A percentile compares a stretch with the other conserved stretches of the same genome.
Evolutionary conservation across 805 yeast genomes (phyloP).

Genomic region (Nakazawaea peltata): DNA sequence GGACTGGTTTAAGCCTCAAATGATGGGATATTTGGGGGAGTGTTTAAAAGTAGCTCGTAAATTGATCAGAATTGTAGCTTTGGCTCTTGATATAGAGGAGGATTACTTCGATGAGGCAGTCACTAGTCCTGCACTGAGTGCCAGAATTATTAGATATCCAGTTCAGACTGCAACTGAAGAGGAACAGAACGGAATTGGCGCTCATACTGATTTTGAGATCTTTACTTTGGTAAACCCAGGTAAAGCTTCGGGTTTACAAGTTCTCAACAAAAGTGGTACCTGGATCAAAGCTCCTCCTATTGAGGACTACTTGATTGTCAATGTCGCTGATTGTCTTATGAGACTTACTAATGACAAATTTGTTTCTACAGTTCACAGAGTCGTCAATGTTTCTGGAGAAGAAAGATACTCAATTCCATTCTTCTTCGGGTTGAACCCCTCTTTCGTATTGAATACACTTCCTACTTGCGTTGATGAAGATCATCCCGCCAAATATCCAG

Average conservation of each 20-base stretch:
- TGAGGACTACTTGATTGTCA: slow-evolving; percentile 24
- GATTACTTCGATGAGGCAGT: slow-evolving; percentile 17
- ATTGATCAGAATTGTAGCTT: slow-evolving; percentile 17
- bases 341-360: slow-evolving; percentile 29
- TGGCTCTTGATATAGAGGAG: slow-evolving; percentile 18
- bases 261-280: slow-evolving; percentile 22
- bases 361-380: slow-evolving; percentile 31
- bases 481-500: slow-evolving; percentile 4
- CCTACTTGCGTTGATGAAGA: slow-evolving; percentile 13
- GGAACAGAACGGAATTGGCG: slow-evolving; percentile 23
- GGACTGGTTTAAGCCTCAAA: slow-evolving; percentile 13
- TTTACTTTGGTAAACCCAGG: slow-evolving; percentile 20
- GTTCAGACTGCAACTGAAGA: slow-evolving; percentile 17
- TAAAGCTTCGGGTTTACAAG: slow-evolving; percentile 26
- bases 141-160: slow-evolving; percentile 23
- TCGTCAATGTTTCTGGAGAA: slow-evolving; percentile 20
- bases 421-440: slow-evolving; percentile 17
- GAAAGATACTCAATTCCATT: slow-evolving; percentile 21
- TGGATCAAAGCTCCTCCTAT: slow-evolving; percentile 26
- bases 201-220: slow-evolving; percentile 25
- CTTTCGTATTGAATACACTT: slow-evolving; percentile 14
- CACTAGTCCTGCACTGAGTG: slow-evolving; percentile 18
- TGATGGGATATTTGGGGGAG: slow-evolving; percentile 4
- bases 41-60: slow-evolving; percentile 7
- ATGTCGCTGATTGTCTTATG: slow-evolving; percentile 29